Conservation (phyloP, 129 eudicot genomes). For the Centaurea solstitialis region DNA sequence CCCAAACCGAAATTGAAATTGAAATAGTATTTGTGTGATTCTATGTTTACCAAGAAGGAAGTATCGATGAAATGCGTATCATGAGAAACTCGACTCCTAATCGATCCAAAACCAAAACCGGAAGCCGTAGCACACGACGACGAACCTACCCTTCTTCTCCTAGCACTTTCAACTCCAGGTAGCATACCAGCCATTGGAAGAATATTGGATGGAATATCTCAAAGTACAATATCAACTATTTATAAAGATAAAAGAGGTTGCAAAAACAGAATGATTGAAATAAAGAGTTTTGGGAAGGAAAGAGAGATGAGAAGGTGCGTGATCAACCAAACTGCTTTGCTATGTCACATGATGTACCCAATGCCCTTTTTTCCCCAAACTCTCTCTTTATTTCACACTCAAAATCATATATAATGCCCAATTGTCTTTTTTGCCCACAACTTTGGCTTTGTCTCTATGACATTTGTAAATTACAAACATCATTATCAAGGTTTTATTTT, state of each 20-base stretch:
- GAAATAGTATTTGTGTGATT: not conserved
- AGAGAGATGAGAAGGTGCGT: conserved; percentile 24
- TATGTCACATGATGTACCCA: not conserved
- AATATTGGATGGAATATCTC: not conserved
- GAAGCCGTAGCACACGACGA: conserved; percentile 6
- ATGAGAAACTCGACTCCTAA: conserved; percentile 15
- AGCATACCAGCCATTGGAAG: conserved; percentile 53
- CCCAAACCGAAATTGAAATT: not conserved
- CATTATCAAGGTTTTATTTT: not conserved
- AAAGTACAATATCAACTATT: no score
- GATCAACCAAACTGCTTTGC: not conserved
- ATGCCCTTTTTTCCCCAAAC: not conserved
- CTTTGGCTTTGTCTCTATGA: not conserved
- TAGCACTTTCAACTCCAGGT: conserved; percentile 55
- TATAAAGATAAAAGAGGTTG: no score
- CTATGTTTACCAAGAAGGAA: conserved; percentile 24
- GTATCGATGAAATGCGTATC: conserved; percentile 30
- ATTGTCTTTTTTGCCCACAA: not conserved
- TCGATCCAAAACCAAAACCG: conserved; percentile 25
- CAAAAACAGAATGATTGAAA: no score
- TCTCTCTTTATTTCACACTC: not conserved
- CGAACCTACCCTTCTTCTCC: conserved; percentile 41
- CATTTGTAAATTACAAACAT: no score
- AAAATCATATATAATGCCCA: not conserved
- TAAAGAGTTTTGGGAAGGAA: not conserved